These are phyloP conservation scores for Stachybotrys chlorohalonatus DNA, from an alignment of 2,329 filamentous ascomycete species.

Conservation along the genomic window DNA sequence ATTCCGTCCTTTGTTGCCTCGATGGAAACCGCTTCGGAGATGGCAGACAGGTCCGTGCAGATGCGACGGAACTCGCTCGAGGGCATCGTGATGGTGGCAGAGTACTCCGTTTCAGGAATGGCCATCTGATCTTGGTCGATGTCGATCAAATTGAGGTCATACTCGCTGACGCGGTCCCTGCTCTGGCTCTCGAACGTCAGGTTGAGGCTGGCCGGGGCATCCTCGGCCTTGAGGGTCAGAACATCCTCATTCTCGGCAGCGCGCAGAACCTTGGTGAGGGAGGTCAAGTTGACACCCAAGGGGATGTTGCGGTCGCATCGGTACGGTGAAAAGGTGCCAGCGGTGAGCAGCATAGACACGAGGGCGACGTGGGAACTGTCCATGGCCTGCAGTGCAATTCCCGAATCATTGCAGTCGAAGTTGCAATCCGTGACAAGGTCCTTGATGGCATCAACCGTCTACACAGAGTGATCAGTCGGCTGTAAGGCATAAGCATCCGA, in stretches of 20 bases:
- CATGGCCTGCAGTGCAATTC: constrained; percentile 97
- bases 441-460: constrained; percentile 99
- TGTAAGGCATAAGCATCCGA: not conserved
- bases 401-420: constrained; percentile 99
- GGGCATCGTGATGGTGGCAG: constrained; percentile 83
- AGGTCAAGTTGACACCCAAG: constrained; percentile 92
- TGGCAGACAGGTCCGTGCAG: constrained; percentile 79
- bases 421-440: constrained; percentile 99
- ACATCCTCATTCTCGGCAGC: constrained; percentile 92
- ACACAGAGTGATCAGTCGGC: not conserved
- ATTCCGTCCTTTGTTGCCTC: constrained; percentile 96
- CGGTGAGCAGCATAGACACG: constrained; percentile 97
- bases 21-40: constrained; percentile 94
- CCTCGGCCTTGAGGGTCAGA: constrained; percentile 93
- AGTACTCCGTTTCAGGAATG: constrained; percentile 98
- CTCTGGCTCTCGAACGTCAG: constrained; percentile 86
- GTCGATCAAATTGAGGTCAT: constrained; percentile 99
- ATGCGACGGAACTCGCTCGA: constrained; percentile 87
- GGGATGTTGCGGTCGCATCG: constrained; percentile 99
- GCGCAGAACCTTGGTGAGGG: constrained; percentile 93
- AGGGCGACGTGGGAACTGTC: constrained; percentile 99
- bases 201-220: constrained; percentile 92
- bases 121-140: constrained; percentile 99
- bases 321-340: constrained; percentile 88
- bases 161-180: constrained; percentile 91